A percentile compares a stretch with the other conserved stretches of the same genome.
These are phyloP conservation scores for Alternaria sp. DNA, from an alignment of 2,329 filamentous ascomycete species.

Conservation along the genomic window DNA sequence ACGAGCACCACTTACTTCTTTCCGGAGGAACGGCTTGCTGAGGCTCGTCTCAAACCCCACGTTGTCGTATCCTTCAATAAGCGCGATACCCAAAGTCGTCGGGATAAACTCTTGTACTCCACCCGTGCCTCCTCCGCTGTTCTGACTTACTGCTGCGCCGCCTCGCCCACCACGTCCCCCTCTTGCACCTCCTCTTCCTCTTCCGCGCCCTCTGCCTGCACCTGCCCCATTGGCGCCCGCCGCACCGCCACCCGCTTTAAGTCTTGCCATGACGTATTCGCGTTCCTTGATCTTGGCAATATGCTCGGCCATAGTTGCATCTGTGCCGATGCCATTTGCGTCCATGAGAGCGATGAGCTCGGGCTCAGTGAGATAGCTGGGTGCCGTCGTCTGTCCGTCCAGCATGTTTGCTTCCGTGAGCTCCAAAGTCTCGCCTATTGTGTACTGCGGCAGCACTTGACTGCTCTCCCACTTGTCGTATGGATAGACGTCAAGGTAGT, in stretches of 20 bases:
- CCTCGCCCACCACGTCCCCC: conserved; percentile 57
- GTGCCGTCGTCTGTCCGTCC: conserved; percentile 88
- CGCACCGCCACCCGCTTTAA: conserved; percentile 52
- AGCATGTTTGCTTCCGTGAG: conserved; percentile 88
- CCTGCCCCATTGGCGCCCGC: conserved; percentile 47
- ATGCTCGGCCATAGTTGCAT: conserved; percentile 99
- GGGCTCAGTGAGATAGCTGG: conserved; percentile 89
- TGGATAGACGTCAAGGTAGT: conserved; percentile 93
- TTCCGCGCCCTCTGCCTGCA: conserved; percentile 55
- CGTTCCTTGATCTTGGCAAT: conserved; percentile 94
- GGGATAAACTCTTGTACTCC: conserved; percentile 88
- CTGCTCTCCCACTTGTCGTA: conserved; percentile 97
- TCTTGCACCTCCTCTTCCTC: conserved; percentile 45
- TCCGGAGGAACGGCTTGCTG: conserved; percentile 93
- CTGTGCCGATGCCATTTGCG: conserved; percentile 96
- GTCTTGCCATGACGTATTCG: conserved; percentile 78
- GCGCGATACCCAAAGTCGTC: conserved; percentile 85
- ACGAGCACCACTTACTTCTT: conserved; percentile 65
- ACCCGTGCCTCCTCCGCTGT: conserved; percentile 53
- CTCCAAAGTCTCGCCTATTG: conserved; percentile 80
- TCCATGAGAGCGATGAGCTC: conserved; percentile 98
- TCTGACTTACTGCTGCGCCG: conserved; percentile 49
- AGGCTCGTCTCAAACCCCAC: conserved; percentile 93
- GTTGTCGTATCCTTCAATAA: conserved; percentile 93
- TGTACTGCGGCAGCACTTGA: conserved; percentile 80